A percentile compares a stretch with the other conserved stretches of the same genome.
phyloP scores from a whole-genome alignment of 768 basidiomycete species.

The Leccinum variicolor region DNA sequence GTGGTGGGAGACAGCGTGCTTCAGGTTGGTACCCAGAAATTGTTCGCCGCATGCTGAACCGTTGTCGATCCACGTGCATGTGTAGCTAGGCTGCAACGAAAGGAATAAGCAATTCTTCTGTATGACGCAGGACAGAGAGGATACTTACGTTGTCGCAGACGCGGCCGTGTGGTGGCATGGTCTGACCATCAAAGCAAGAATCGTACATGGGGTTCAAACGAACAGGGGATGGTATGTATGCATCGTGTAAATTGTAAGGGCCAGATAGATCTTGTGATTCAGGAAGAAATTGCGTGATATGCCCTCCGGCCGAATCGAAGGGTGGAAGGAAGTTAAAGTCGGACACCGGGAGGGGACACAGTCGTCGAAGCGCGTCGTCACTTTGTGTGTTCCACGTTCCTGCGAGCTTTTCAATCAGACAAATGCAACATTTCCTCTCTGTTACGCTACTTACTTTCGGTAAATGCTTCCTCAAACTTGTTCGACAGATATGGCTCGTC shows the following conservation, averaged over 20 bases:
- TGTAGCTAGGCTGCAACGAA: not conserved
- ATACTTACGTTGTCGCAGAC: too few species aligned
- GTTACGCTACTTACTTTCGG: conserved; percentile 4
- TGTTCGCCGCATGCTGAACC: conserved; percentile 4
- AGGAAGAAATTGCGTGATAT: not conserved
- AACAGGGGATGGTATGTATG: not conserved
- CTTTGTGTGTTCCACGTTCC: not conserved
- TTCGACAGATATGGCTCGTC: not conserved
- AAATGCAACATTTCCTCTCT: not conserved
- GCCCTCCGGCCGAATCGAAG: not conserved
- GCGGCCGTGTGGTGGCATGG: too few species aligned
- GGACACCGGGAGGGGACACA: too few species aligned
- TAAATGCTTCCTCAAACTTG: not conserved
- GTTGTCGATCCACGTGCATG: conserved; percentile 10
- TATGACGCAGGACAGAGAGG: too few species aligned
- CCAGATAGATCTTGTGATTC: not conserved
- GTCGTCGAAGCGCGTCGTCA: not conserved
- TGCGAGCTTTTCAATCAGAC: conserved; percentile 2
- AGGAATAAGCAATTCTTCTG: not conserved
- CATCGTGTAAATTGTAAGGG: not conserved
- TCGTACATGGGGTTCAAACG: not conserved
- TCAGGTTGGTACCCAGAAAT: conserved; percentile 2
- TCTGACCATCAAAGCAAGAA: not conserved
- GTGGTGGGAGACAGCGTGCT: conserved; percentile 13
- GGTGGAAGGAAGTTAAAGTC: too few species aligned